Base-by-base conservation (phyloP, 352 stramenopile genomes). In the Phytophthora rubi region DNA sequence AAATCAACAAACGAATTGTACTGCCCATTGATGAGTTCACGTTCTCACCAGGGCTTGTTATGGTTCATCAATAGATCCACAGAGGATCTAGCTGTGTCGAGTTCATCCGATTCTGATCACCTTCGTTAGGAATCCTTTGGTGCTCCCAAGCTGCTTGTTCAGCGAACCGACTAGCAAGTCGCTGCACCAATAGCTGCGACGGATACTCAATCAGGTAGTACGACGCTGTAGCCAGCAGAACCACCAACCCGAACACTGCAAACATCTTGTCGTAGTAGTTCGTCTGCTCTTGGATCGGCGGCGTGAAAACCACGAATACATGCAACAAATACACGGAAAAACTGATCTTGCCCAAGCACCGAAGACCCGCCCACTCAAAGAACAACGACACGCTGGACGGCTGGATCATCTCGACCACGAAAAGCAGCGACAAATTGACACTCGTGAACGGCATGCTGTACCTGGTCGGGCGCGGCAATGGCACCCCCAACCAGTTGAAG, bases 251-350 rank as follows among this genome's bases (percentile, higher is more conserved):
- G 44, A 62, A 55, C 3, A 62, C 44, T 4, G 57, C 8, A 23
- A 64, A 48, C 30, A 32, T 56, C 45, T 56, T 55, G 58, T 64
- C 45, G n/a, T 56, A 64, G 30, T 56, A 49, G 4, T 49, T 51
- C 3, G 18, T 39, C 18, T 64, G 6, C 30, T 64, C 26, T 6
- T 45, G 39, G 32, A 60, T 59, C 9, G 32, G 13, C 16, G 60
- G 60, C 8, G 47, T 62, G 33, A 42, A 58, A 28, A 73, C 52
- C 54, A 87, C 76, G 23, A 84, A 86, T 18, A 57, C 75, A 32
- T 82, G 75, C 10, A 79, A 53, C 58, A 82, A 16, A 18, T 82
- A 82, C 28, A 78, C 69, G 6, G 74, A 81, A 56, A 70, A 81
- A 48, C 74, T 81, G 45, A 81, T 66, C 59, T 82, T 79, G 52